Evolutionary conservation across 176 grass and related monocot species (phyloP).

Genomic region (Puccinellia tenuiflora): DNA sequence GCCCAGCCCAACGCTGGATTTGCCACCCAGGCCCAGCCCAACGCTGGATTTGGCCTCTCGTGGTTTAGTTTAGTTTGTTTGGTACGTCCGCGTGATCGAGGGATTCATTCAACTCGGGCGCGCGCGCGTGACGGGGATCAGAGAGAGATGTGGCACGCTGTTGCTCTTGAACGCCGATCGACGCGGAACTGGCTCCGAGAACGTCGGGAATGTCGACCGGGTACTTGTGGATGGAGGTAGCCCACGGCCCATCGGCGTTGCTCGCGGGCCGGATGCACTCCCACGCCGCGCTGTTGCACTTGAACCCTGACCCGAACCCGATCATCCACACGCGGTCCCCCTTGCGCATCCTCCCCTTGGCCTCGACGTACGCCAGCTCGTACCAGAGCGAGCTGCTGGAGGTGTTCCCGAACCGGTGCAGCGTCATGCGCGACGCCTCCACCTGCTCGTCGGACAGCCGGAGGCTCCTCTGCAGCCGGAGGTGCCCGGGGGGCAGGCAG

Average conservation of each 20-base stretch:
- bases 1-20: too few species aligned
- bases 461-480: slow-evolving; percentile 66
- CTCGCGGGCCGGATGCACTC: slow-evolving; percentile 44
- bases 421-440: slow-evolving; percentile 75
- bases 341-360: slow-evolving; percentile 54
- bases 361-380: slow-evolving; percentile 81
- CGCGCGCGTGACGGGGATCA: too few species aligned
- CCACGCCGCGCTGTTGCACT: slow-evolving; percentile 94
- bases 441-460: slow-evolving; percentile 56
- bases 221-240: slow-evolving; percentile 37
- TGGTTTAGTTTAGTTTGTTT: too few species aligned
- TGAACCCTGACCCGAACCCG: slow-evolving; percentile 84
- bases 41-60: too few species aligned
- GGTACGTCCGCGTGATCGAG: too few species aligned
- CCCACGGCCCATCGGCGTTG: slow-evolving; percentile 46
- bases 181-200: too few species aligned
- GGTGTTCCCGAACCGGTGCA: slow-evolving; percentile 90
- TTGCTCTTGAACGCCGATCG: too few species aligned
- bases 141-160: too few species aligned
- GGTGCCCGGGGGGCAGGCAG: slow-evolving; percentile 32
- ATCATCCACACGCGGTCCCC: slow-evolving; percentile 86
- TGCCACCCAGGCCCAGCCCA: too few species aligned
- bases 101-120: too few species aligned
- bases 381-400: slow-evolving; percentile 91
- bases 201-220: slow-evolving; percentile 55